A percentile compares a stretch with the other conserved stretches of the same genome.
phyloP scores from a whole-genome alignment of 2,329 filamentous ascomycete species.

The Stagonosporopsis vannaccii region DNA sequence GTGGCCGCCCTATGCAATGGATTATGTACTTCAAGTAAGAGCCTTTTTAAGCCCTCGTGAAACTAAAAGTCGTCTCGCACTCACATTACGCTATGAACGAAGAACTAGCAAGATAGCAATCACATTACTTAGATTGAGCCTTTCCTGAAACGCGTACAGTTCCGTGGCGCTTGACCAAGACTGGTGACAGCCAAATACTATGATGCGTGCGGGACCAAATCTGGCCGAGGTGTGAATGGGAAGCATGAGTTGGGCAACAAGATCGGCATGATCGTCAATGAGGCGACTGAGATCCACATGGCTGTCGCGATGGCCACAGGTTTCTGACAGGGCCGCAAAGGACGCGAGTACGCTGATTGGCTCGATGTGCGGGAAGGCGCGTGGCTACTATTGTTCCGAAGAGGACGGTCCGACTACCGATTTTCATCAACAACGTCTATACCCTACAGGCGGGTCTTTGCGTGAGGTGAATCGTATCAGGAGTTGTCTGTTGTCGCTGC shows the following conservation, averaged over 20 bases:
- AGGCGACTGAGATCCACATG: background rate
- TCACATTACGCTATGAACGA: background rate
- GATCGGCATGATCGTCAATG: background rate
- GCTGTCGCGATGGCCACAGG: background rate
- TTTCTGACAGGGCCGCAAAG: background rate
- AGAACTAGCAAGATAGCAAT: background rate
- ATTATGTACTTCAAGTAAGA: too few species aligned
- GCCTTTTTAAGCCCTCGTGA: too few species aligned
- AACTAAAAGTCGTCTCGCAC: background rate
- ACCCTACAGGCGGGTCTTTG: background rate
- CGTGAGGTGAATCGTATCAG: background rate
- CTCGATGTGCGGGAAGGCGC: background rate
- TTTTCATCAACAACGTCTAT: background rate
- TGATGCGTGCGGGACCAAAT: background rate
- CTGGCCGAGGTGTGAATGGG: background rate
- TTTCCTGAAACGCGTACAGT: background rate
- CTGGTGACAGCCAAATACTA: background rate
- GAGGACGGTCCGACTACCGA: background rate
- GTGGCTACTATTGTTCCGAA: background rate
- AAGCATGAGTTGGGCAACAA: background rate
- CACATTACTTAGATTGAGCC: background rate
- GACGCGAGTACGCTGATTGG: background rate
- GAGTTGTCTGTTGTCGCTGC: background rate
- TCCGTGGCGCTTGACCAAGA: background rate
- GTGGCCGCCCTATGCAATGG: too few species aligned